Evolutionary conservation across 768 basidiomycete species (phyloP).

Genomic region (Fibroporia radiculosa): DNA sequence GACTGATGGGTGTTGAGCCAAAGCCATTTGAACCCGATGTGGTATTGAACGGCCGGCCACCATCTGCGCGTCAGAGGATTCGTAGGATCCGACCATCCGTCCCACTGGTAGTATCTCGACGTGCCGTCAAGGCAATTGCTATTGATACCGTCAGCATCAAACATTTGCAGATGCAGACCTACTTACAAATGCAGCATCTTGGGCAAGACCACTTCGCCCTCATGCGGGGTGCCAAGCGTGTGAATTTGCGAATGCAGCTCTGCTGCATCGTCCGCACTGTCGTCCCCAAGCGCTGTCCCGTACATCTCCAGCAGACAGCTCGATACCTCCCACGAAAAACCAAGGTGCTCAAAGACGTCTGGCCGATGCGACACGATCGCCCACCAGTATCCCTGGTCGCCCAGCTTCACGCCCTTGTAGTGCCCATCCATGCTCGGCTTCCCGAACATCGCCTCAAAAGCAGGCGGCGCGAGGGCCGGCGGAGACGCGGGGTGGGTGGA

Average conservation of each 20-base stretch:
- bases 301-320: conserved; percentile 43
- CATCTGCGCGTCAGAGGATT: conserved; percentile 33
- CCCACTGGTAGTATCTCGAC: conserved; percentile 36
- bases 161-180: no score
- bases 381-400: conserved; percentile 50
- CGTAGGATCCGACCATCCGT: conserved; percentile 36
- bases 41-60: conserved; percentile 37
- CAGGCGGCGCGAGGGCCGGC: conserved; percentile 30
- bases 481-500: conserved; percentile 10
- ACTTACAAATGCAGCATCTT: conserved; percentile 46
- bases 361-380: conserved; percentile 37
- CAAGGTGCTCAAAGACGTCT: conserved; percentile 35
- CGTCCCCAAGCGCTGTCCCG: conserved; percentile 34
- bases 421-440: conserved; percentile 28
- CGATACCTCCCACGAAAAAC: conserved; percentile 41
- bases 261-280: conserved; percentile 26
- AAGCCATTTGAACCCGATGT: conserved; percentile 42
- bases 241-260: conserved; percentile 30
- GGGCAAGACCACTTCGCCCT: conserved; percentile 34
- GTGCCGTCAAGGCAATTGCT: conserved; percentile 39
- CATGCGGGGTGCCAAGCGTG: conserved; percentile 31
- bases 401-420: conserved; percentile 38
- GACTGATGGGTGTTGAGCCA: conserved; percentile 34
- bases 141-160: conserved; percentile 10
- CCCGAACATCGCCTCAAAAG: conserved; percentile 39